phyloP scores from a whole-genome alignment of 1,139 yeast genomes.

The Candida buenavistaensis region DNA sequence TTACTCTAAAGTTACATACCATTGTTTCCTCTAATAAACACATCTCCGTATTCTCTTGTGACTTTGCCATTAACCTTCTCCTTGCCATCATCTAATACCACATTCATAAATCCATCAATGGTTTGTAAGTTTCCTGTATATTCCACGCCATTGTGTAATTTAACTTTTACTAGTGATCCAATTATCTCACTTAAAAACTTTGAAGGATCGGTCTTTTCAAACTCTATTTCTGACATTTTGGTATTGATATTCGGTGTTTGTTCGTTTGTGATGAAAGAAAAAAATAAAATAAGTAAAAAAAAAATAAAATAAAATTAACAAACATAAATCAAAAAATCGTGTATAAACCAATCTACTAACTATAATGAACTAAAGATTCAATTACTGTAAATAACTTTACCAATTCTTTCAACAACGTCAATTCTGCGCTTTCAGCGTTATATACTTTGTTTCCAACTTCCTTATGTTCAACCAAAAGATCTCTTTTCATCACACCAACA shows the following conservation, averaged over 20 bases:
- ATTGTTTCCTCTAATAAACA: slow-evolving; percentile 91
- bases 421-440: slow-evolving; percentile 21
- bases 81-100: slow-evolving; percentile 75
- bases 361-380: slow-evolving; percentile 47
- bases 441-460: slow-evolving; percentile 18
- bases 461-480: slow-evolving; percentile 42
- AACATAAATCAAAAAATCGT: neutral
- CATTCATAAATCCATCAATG: slow-evolving; percentile 96
- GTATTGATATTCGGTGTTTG: too few relatives aligned
- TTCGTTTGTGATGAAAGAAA: neutral
- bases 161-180: slow-evolving; percentile 79
- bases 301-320: neutral
- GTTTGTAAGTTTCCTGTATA: slow-evolving; percentile 77
- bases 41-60: slow-evolving; percentile 72
- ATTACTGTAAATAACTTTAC: slow-evolving; percentile 58
- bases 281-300: neutral
- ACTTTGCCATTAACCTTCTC: slow-evolving; percentile 62
- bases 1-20: slow-evolving; percentile 54
- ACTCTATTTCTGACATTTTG: slow-evolving; percentile 8
- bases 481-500: slow-evolving; percentile 71
- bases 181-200: slow-evolving; percentile 76
- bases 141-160: slow-evolving; percentile 82
- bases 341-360: neutral
- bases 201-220: slow-evolving; percentile 58
- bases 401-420: slow-evolving; percentile 45